Base-by-base conservation (phyloP, 2,329 filamentous ascomycete genomes). In the Endoconidiophora polonica region DNA sequence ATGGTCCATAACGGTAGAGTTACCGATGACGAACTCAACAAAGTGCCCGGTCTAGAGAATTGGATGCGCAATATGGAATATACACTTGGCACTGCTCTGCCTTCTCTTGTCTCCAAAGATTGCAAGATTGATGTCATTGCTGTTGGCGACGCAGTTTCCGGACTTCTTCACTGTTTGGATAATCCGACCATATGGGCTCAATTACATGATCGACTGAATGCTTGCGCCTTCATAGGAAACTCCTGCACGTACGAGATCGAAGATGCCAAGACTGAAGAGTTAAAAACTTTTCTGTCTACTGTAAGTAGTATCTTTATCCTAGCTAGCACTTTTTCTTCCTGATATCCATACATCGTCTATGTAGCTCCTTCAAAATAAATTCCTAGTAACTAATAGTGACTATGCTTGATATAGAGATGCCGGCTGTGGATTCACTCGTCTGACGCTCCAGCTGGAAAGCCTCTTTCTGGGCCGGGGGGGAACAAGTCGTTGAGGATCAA, bases 41-140 rank as follows among this genome's bases (percentile, higher is more conserved):
- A 39, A 23, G 33, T 52, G 14, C 40, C 40, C 4, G 18, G 38
- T 20, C 45, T 49, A 18, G 50, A 52, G 33, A 46, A 41, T 5
- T 44, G 45, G 22, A 29, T 29, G 37, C 23, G 36, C 12, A 38
- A 76, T 48, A 67, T 90, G 23, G 59, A 64, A 26, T 78, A 74
- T 44, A 66, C 91, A 1, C 83, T 94, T 55, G 68, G 80, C 23
- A 60, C 74, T 3, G 68, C 88, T 1, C 58, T 91, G 3, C 64
- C 64, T 0, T 62, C 65, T 6, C 54, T 78, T 4, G 64, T 75
- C 0, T 58, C 65, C 0, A 50, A 65, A 0, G 61, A 70, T 1
- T 76, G 77, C 0, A 71, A 69, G 42, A 59, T 94, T 18, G 79
- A 87, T 59, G 60, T 94, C 29, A 69, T 94, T 44, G 84, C 75